These are phyloP conservation scores for Sphaerulina populicola DNA, from an alignment of 2,329 filamentous ascomycete genomes.

Conservation along the genomic window DNA sequence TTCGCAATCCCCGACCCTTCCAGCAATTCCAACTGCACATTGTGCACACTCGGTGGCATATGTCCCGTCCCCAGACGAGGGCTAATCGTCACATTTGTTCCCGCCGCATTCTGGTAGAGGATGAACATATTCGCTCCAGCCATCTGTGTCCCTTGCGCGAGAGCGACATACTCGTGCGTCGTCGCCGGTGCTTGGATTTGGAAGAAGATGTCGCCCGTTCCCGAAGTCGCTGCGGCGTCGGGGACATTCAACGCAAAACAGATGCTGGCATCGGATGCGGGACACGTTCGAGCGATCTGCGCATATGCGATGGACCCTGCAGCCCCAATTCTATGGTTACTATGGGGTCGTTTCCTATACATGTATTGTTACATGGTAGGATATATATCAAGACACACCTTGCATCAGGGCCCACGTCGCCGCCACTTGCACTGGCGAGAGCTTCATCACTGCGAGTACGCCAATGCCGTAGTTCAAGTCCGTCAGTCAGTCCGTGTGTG, in stretches of 20 bases:
- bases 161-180: constrained; percentile 46
- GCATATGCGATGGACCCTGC: constrained; percentile 11
- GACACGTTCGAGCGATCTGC: constrained; percentile 16
- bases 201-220: constrained; percentile 50
- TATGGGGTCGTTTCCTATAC: not conserved
- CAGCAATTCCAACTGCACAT: constrained; percentile 39
- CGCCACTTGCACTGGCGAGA: not conserved
- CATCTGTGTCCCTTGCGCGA: constrained; percentile 52
- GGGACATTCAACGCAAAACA: constrained; percentile 51
- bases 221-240: constrained; percentile 43
- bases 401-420: constrained; percentile 1
- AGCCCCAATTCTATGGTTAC: not conserved
- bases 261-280: constrained; percentile 18
- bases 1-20: constrained; percentile 47
- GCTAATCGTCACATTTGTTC: constrained; percentile 51
- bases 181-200: constrained; percentile 47
- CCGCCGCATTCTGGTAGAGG: constrained; percentile 46
- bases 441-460: constrained; percentile 1
- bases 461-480: not conserved
- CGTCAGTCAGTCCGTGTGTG: not conserved
- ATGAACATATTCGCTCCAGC: constrained; percentile 52
- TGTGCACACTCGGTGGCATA: constrained; percentile 37
- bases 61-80: constrained; percentile 43
- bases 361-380: too few species aligned
- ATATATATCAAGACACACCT: not conserved